Evolutionary conservation across 2,329 filamentous ascomycete genomes (phyloP), one percentile per base, ranked within the genome.

Genomic region (Penicillium olsonii): DNA sequence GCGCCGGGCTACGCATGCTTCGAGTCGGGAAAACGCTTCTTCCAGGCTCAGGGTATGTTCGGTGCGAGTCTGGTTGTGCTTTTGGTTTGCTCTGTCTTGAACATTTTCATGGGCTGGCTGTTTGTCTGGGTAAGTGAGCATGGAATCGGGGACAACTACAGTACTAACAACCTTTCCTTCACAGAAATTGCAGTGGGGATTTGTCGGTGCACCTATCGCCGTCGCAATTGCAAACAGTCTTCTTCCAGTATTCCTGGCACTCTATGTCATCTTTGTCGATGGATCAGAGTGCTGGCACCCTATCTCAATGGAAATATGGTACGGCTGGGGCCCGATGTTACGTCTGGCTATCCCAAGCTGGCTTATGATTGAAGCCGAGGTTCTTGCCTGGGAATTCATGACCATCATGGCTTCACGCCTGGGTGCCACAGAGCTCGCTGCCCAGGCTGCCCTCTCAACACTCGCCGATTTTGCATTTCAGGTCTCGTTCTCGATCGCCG

Each of bases 281-380:
- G 87, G 87, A 3, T 78, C 79, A 40, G 81, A 88, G 61, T 91
- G 88, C 72, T 92, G 88, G 88, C 85, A 85, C 50, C 87, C 87
- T 3, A 87, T 91, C 68, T 83, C 82, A 20, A 75, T 72, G 44
- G 80, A 81, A 37, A 84, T 85, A 0, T 77, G 89, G 50, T 72
- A 73, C 18, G 90, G 90, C 64, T 92, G 88, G 88, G 76, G 77
- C 2, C 84, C 85, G 11, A 92, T 94, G 91, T 82, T 96, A 61
- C 83, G 84, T 37, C 84, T 96, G 34, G 90, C 91, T 1, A 74
- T 95, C 11, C 90, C 91, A 0, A 91, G 91, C 2, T 85, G 96
- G 68, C 75, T 95, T 57, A 95, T 95, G 90, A 86, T 96, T 2
- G 84, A 92, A 68, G 90, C 91, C 4, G 91, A 96, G 68, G 92